Evolutionary conservation across 1,284 basidiomycete species (phyloP).

Genomic region (Rugosomyces carneus): DNA sequence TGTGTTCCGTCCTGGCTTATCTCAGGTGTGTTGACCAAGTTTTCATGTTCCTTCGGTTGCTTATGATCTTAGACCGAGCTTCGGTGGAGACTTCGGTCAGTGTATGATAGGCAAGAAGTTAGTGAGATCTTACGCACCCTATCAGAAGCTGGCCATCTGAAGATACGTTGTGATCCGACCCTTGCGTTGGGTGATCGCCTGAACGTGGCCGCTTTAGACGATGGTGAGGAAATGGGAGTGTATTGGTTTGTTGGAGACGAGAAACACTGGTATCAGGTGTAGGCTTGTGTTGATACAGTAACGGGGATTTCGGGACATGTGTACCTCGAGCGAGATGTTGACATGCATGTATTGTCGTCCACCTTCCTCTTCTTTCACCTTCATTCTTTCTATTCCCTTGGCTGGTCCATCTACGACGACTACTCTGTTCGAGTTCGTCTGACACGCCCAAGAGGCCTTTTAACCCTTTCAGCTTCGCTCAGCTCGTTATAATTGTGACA

Average conservation of each 20-base stretch:
- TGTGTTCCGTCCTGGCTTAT: constrained; percentile 66
- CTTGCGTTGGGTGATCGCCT: constrained; percentile 19
- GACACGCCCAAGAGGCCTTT: constrained; percentile 42
- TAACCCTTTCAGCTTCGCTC: constrained; percentile 22
- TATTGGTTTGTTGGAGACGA: constrained; percentile 33
- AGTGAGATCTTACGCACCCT: constrained; percentile 59
- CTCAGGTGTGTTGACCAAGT: constrained; percentile 46
- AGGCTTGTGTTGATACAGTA: constrained; percentile 6
- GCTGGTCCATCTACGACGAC: constrained; percentile 40
- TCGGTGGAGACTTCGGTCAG: constrained; percentile 55
- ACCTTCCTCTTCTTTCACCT: constrained; percentile 19
- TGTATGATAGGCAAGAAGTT: constrained; percentile 74
- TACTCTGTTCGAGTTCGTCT: constrained; percentile 15
- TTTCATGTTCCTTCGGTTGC: constrained; percentile 2
- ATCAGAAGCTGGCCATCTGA: constrained; percentile 41
- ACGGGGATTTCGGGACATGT: constrained; percentile 6
- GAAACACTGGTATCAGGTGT: constrained; percentile 53
- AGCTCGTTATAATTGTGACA: constrained; percentile 1
- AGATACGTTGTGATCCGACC: constrained; percentile 25
- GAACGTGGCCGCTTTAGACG: constrained; percentile 33
- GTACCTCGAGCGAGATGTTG: not conserved
- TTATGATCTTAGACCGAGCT: constrained; percentile 49
- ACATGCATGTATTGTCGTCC: constrained; percentile 8
- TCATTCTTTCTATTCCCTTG: constrained; percentile 30
- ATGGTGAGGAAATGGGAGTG: constrained; percentile 42